A percentile compares a stretch with the other conserved stretches of the same genome.
Conservation (phyloP, 139 green algal species). For the Pseudopediastrum boryanum region DNA sequence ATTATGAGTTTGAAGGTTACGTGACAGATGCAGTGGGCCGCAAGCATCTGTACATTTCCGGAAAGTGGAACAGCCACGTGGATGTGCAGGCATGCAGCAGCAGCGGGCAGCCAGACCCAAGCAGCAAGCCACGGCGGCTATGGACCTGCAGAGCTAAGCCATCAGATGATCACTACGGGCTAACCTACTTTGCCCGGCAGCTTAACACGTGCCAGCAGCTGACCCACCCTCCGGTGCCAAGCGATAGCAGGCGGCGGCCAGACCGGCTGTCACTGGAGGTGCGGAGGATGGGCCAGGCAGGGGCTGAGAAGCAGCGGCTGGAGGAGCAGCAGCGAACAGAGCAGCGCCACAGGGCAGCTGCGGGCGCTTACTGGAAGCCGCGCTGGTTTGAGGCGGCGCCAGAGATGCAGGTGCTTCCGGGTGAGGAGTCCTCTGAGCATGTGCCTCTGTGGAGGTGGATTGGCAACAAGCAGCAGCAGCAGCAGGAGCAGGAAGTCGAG, state of each 20-base stretch:
- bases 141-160: conserved; percentile 83
- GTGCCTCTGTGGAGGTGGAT: conserved; percentile 74
- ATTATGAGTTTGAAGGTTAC: conserved; percentile 75
- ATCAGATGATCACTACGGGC: conserved; percentile 85
- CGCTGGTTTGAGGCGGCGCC: conserved; percentile 72
- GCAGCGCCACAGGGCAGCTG: conserved; percentile 22
- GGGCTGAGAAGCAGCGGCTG: conserved; percentile 74
- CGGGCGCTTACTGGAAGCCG: conserved; percentile 67
- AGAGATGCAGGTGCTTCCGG: conserved; percentile 35
- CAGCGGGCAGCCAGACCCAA: conserved; percentile 64
- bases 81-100: conserved; percentile 74
- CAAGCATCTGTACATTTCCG: conserved; percentile 70
- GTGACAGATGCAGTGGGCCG: conserved; percentile 53
- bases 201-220: conserved; percentile 71
- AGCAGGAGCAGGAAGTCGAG: neutral
- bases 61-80: conserved; percentile 87
- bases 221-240: conserved; percentile 61
- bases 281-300: conserved; percentile 57
- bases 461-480: conserved; percentile 33
- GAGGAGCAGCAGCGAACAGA: conserved; percentile 86
- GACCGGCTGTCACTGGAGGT: conserved; percentile 69
- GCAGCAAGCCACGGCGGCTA: conserved; percentile 57
- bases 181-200: conserved; percentile 88
- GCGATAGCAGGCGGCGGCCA: conserved; percentile 73
- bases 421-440: conserved; percentile 62